Conservation (phyloP, 805 yeast genomes). For the Starmerella floris region DNA sequence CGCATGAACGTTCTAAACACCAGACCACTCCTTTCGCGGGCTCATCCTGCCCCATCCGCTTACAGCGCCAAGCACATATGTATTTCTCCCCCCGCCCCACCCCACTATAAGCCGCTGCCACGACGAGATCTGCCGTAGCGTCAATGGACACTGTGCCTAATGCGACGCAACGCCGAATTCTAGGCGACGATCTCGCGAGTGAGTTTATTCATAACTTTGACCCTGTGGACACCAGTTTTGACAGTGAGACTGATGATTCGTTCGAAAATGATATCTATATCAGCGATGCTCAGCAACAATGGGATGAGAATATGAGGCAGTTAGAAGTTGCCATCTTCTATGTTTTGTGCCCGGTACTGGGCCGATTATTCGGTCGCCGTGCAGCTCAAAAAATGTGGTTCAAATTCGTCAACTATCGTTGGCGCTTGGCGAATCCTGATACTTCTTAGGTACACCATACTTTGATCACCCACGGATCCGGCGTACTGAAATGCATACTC, state of each 20-base stretch:
- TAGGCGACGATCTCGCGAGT: slow-evolving; percentile 2
- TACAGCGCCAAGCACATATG: no score
- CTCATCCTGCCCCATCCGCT: no score
- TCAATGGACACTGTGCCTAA: background rate
- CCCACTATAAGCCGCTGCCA: no score
- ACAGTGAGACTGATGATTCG: slow-evolving; percentile 14
- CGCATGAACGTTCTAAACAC: no score
- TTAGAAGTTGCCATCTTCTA: slow-evolving; percentile 40
- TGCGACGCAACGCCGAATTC: background rate
- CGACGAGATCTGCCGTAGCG: no score
- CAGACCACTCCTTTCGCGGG: no score
- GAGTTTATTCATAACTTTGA: slow-evolving; percentile 1
- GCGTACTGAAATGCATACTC: no score
- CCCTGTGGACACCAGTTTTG: background rate
- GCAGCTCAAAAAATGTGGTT: slow-evolving; percentile 30
- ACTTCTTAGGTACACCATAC: background rate
- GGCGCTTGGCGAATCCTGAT: slow-evolving; percentile 6
- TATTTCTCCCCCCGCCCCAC: no score
- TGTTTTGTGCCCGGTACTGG: slow-evolving; percentile 50
- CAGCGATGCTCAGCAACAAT: slow-evolving; percentile 49
- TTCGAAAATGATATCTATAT: slow-evolving; percentile 15
- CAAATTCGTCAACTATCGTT: slow-evolving; percentile 17
- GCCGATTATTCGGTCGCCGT: slow-evolving; percentile 54
- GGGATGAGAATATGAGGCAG: slow-evolving; percentile 58
- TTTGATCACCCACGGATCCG: background rate